Percentiles rank a stretch among this genome's conserved stretches.
Conservation (phyloP, 2,329 filamentous ascomycete species). For the Cyclaneusma minus region DNA sequence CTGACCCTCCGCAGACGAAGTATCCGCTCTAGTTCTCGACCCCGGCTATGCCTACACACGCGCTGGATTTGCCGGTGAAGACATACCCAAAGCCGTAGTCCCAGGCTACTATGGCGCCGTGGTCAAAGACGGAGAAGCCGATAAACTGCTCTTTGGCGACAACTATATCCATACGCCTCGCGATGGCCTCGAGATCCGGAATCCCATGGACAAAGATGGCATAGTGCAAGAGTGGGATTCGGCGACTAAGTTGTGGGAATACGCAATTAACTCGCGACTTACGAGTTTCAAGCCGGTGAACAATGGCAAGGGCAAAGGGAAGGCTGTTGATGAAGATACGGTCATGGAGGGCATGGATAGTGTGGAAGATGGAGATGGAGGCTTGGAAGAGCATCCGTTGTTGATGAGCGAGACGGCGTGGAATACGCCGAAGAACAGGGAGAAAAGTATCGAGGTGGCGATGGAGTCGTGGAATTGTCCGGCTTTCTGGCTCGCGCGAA, state of each 20-base stretch:
- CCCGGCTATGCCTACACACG: slow-evolving; percentile 83
- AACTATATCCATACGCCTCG: slow-evolving; percentile 71
- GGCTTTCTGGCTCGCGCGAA: slow-evolving; percentile 85
- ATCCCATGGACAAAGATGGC: slow-evolving; percentile 80
- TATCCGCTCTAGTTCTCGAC: slow-evolving; percentile 91
- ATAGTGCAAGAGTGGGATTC: slow-evolving; percentile 95
- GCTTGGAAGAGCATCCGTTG: slow-evolving; percentile 76
- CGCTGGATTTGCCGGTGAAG: slow-evolving; percentile 94
- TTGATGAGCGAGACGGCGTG: slow-evolving; percentile 90
- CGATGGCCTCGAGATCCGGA: slow-evolving; percentile 66
- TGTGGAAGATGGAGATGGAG: slow-evolving; percentile 51
- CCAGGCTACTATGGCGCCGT: slow-evolving; percentile 74
- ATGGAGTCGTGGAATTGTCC: slow-evolving; percentile 96
- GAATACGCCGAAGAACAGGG: slow-evolving; percentile 75
- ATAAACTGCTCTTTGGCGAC: slow-evolving; percentile 66
- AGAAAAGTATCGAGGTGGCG: slow-evolving; percentile 88
- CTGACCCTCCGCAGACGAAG: slow-evolving; percentile 54
- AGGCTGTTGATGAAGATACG: slow-evolving; percentile 44
- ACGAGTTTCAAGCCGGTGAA: slow-evolving; percentile 60
- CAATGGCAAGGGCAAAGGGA: slow-evolving; percentile 72
- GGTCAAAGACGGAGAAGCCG: slow-evolving; percentile 30
- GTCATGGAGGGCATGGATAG: slow-evolving; percentile 46
- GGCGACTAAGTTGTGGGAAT: slow-evolving; percentile 80
- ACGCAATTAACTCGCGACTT: slow-evolving; percentile 75
- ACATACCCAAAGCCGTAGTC: slow-evolving; percentile 84